Evolutionary conservation across 2,329 filamentous ascomycete genomes (phyloP).

Genomic region (Fusarium globosum): DNA sequence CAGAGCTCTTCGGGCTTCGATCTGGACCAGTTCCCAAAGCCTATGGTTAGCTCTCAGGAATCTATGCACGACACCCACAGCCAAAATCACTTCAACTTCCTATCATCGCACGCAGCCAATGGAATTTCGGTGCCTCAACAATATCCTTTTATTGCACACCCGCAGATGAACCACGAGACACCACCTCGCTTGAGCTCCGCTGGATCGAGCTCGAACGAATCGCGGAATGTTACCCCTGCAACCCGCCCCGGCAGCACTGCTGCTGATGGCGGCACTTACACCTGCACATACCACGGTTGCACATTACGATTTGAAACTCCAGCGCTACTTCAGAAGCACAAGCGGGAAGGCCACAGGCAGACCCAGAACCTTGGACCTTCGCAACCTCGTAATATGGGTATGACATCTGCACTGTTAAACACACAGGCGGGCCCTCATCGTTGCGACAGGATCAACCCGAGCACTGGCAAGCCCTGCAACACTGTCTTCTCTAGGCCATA

Average conservation of each 20-base stretch:
- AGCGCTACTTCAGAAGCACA: conserved; percentile 90
- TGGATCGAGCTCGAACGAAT: conserved; percentile 53
- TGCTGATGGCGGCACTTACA: conserved; percentile 90
- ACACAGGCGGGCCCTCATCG: conserved; percentile 93
- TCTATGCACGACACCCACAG: conserved; percentile 29
- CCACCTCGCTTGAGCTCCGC: conserved; percentile 56
- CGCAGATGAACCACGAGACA: conserved; percentile 49
- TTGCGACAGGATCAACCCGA: conserved; percentile 93
- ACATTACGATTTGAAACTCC: conserved; percentile 89
- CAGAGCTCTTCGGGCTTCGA: conserved; percentile 63
- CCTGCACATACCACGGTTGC: conserved; percentile 95
- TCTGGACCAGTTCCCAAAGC: conserved; percentile 54
- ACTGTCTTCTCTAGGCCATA: conserved; percentile 96
- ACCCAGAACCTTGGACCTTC: conserved; percentile 59
- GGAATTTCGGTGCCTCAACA: conserved; percentile 60
- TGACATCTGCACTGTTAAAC: conserved; percentile 72
- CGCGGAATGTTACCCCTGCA: conserved; percentile 48
- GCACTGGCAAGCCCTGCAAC: conserved; percentile 93
- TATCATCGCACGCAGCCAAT: conserved; percentile 52
- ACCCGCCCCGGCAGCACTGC: conserved; percentile 69
- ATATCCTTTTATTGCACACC: conserved; percentile 61
- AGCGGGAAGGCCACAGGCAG: conserved; percentile 90
- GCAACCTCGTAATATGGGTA: conserved; percentile 49
- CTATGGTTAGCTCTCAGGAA: conserved; percentile 36
- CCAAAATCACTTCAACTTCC: conserved; percentile 46